Evolutionary conservation across 805 yeast species (phyloP).

Genomic region (Candida maris): DNA sequence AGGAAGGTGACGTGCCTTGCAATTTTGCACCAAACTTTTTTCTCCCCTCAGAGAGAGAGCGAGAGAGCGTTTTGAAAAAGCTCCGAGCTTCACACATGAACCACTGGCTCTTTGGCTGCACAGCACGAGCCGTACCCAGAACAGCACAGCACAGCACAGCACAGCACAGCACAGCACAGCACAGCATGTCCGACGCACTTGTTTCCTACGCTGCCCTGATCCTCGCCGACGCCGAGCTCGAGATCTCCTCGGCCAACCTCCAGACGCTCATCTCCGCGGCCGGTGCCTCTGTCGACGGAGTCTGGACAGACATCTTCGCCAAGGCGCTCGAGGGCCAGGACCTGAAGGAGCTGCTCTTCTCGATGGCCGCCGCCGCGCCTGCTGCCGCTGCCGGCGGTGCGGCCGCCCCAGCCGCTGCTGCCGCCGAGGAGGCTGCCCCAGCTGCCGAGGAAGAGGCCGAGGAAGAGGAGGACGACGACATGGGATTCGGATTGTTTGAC

Average conservation of each 20-base stretch:
- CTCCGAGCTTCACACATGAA: too few relatives aligned
- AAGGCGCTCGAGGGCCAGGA: constrained; percentile 83
- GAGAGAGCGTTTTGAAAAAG: too few relatives aligned
- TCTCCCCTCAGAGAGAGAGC: too few relatives aligned
- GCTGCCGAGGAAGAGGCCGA: constrained; percentile 59
- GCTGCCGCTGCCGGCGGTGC: constrained; percentile 68
- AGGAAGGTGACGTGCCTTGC: too few relatives aligned
- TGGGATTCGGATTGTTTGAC: constrained; percentile 95
- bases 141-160: too few relatives aligned
- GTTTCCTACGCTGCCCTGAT: constrained; percentile 98
- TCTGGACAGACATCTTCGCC: constrained; percentile 87
- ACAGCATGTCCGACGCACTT: constrained; percentile 85
- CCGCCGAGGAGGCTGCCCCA: constrained; percentile 29
- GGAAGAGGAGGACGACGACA: constrained; percentile 68
- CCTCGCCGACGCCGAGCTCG: constrained; percentile 95
- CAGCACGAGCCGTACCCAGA: too few relatives aligned
- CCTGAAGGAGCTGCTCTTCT: constrained; percentile 65
- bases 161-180: too few relatives aligned
- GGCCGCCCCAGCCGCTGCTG: constrained; percentile 60
- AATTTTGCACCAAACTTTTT: too few relatives aligned
- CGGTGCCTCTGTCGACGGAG: constrained; percentile 72
- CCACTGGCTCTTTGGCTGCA: too few relatives aligned
- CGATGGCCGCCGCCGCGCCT: constrained; percentile 70
- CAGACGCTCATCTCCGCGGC: constrained; percentile 77
- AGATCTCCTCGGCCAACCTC: constrained; percentile 78